Evolutionary conservation across 768 basidiomycete species (phyloP).

Genomic region (Galerina marginata): DNA sequence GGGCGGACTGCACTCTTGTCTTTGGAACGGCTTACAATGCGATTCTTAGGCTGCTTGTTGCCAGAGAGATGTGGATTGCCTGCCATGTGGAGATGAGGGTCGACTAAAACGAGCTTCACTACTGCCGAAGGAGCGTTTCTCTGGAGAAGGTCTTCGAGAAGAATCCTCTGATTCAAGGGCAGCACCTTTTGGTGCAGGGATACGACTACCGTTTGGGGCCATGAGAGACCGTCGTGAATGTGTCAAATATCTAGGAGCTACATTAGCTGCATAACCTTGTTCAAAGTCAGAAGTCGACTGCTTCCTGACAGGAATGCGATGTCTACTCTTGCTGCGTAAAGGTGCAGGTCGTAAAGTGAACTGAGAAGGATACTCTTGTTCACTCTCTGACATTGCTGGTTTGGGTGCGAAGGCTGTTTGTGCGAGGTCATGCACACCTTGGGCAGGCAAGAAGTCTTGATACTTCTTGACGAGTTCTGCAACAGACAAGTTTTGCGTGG

Average conservation of each 20-base stretch:
- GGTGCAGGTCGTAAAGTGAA: conserved; percentile 41
- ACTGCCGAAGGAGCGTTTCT: conserved; percentile 56
- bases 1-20: conserved; percentile 52
- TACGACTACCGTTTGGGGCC: conserved; percentile 46
- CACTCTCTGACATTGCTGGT: conserved; percentile 76
- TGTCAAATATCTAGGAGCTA: conserved; percentile 77
- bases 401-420: conserved; percentile 71
- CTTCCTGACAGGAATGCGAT: conserved; percentile 55
- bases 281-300: conserved; percentile 86
- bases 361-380: conserved; percentile 62
- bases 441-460: conserved; percentile 76
- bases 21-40: conserved; percentile 41
- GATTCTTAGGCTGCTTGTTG: conserved; percentile 43
- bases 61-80: conserved; percentile 33
- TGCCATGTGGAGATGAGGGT: conserved; percentile 50
- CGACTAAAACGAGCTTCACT: conserved; percentile 51
- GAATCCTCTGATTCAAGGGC: conserved; percentile 60
- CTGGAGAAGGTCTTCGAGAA: conserved; percentile 75
- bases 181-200: conserved; percentile 57
- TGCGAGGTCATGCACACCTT: conserved; percentile 72
- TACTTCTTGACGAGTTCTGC: conserved; percentile 87
- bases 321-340: conserved; percentile 54
- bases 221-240: conserved; percentile 53
- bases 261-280: conserved; percentile 90
- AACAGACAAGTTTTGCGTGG: conserved; percentile 64